These are phyloP conservation scores for Limnomonas spitsbergensis DNA, from an alignment of 139 green algal genomes.

Conservation along the genomic window DNA sequence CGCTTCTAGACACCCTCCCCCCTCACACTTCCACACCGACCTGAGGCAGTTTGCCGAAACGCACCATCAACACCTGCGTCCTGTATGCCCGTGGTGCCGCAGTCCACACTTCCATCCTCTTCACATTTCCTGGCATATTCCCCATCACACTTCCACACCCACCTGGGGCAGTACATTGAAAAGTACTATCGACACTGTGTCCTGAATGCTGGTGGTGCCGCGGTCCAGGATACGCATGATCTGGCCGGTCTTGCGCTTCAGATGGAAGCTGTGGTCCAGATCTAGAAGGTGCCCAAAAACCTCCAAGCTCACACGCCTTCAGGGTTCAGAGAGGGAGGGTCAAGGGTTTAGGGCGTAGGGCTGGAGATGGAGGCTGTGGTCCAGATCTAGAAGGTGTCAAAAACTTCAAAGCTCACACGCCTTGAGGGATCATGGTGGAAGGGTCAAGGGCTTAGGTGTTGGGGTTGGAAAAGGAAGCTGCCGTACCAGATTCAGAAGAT, in stretches of 20 bases:
- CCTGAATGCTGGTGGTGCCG: slow-evolving; percentile 71
- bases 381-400: slow-evolving; percentile 74
- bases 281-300: slow-evolving; percentile 75
- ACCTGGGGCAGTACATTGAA: slow-evolving; percentile 73
- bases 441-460: slow-evolving; percentile 45
- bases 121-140: too few species aligned
- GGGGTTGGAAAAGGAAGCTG: slow-evolving; percentile 79
- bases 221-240: slow-evolving; percentile 82
- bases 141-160: too few species aligned
- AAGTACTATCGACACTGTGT: slow-evolving; percentile 67
- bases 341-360: slow-evolving; percentile 59
- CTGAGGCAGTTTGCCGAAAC: too few species aligned
- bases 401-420: slow-evolving; percentile 70
- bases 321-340: not conserved
- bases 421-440: not conserved
- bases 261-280: slow-evolving; percentile 80
- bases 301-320: slow-evolving; percentile 58
- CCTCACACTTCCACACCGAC: too few species aligned
- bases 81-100: too few species aligned
- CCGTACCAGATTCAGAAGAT: slow-evolving; percentile 63
- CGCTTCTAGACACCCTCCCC: too few species aligned
- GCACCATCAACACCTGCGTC: too few species aligned
- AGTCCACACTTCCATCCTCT: too few species aligned
- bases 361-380: slow-evolving; percentile 81
- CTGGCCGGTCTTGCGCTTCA: slow-evolving; percentile 78